phyloP scores from a whole-genome alignment of 2,329 filamentous ascomycete species.

The Cladosporium velox region DNA sequence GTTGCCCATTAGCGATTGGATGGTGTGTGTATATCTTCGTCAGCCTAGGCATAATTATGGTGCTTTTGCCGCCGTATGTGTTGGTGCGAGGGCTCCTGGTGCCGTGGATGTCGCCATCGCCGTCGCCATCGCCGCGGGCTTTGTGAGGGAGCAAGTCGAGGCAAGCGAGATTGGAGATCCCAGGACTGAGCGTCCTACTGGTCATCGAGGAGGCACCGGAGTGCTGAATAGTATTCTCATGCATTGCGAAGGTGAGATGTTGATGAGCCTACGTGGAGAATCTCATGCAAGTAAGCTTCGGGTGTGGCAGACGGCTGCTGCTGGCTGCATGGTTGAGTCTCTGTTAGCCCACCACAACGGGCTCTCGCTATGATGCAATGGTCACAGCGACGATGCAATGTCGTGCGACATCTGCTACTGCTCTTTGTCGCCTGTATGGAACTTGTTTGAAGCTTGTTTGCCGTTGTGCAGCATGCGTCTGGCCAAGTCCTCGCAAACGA shows the following conservation, averaged over 20 bases:
- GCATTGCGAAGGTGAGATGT: neutral
- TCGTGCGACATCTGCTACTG: neutral
- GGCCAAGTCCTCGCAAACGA: constrained; percentile 11
- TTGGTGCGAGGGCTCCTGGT: neutral
- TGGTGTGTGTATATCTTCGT: neutral
- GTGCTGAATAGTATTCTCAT: neutral
- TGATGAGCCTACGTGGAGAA: neutral
- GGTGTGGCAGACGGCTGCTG: neutral
- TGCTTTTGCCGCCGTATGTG: neutral
- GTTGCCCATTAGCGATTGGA: neutral
- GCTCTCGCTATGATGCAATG: neutral
- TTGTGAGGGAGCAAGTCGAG: neutral
- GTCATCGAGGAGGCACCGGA: neutral
- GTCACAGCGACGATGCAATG: neutral
- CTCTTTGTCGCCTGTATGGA: neutral
- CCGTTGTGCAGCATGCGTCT: neutral
- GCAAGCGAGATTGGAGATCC: neutral
- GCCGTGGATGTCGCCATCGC: neutral
- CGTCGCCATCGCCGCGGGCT: neutral
- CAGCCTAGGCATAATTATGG: neutral
- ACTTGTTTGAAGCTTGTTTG: neutral
- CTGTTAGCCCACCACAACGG: neutral
- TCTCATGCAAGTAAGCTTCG: neutral
- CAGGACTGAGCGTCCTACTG: neutral
- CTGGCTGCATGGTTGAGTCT: neutral